Percentiles rank a stretch among this genome's conserved stretches.
phyloP scores from a whole-genome alignment of 805 yeast genomes.

The Candida nemodendra region DNA sequence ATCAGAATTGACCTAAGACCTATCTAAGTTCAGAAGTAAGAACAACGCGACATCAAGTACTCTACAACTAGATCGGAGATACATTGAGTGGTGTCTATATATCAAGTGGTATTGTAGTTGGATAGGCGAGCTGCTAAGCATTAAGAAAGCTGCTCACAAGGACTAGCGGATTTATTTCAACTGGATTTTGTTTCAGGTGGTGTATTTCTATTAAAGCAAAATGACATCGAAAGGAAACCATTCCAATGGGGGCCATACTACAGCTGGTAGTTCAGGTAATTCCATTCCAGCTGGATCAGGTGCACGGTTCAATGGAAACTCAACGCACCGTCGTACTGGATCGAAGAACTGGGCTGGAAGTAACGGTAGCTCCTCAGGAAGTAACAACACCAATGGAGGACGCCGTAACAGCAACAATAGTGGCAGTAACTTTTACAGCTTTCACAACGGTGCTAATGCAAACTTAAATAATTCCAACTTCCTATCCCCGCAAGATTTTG shows the following conservation, averaged over 20 bases:
- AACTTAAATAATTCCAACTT: conserved; percentile 22
- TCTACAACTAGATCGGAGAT: no score
- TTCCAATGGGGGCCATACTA: not conserved
- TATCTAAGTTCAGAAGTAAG: no score
- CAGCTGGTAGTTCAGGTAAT: not conserved
- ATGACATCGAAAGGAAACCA: conserved; percentile 9
- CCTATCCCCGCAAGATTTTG: conserved; percentile 28
- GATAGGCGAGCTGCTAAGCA: no score
- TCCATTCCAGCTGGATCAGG: not conserved
- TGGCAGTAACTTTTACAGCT: conserved; percentile 1
- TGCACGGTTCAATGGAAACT: conserved; percentile 2
- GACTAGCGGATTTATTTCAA: no score
- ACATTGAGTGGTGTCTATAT: no score
- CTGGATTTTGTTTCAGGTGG: no score
- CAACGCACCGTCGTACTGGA: conserved; percentile 26
- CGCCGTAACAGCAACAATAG: conserved; percentile 8
- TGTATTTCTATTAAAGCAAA: no score
- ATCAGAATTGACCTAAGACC: no score
- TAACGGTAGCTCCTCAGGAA: conserved; percentile 2
- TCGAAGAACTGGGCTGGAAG: conserved; percentile 21
- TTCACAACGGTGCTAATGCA: conserved; percentile 6
- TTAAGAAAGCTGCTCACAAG: no score
- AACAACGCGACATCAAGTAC: no score
- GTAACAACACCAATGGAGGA: conserved; percentile 1
- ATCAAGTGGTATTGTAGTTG: no score